Base-by-base conservation (phyloP, 2,329 filamentous ascomycete species). In the Fusarium abutilonis region DNA sequence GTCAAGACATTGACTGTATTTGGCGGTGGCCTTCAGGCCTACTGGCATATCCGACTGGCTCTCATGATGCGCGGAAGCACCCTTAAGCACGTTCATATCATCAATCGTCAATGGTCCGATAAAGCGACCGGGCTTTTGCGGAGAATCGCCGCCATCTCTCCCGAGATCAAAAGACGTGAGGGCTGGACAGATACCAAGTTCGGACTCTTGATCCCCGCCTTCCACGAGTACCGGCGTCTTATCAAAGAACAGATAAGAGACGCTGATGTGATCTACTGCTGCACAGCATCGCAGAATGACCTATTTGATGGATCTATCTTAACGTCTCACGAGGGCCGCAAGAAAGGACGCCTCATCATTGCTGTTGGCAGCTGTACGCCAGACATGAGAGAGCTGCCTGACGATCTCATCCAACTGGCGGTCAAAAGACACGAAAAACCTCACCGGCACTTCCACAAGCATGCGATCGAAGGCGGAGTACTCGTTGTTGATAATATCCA, bases 11-110 rank as follows among this genome's bases (percentile, higher is more conserved):
- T 97, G 10, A 88, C 89, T 13, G 89, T 96, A 49, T 98, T 97
- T 74, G 94, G 94, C 21, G 89, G 90, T 31, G 94, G 94, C 41
- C 87, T 89, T 67, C 93, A 97, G 78, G 94, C 94, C 11, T 96
- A 94, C 79, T 98, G 93, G 93, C 94, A 97, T 74, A 86, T 96
- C 39, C 89, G 93, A 1, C 83, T 98, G 5, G 89, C 93, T 0
- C 82, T 98, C 10, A 82, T 94, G 63, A 82, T 95, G 45, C 89
- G 84, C 19, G 86, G 86, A 2, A 51, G 78, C 41, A 91, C 92
- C 17, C 89, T 97, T 67, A 88, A 89, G 68, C 86, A 89, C 56
- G 84, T 97, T 43, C 89, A 94, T 76, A 89, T 97, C 70, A 88
- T 97, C 73, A 96, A 93, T 71, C 88, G 91, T 31, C 81, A 82